phyloP scores from a whole-genome alignment of 208 protist species.

The Trypanosomatidae sp. region DNA sequence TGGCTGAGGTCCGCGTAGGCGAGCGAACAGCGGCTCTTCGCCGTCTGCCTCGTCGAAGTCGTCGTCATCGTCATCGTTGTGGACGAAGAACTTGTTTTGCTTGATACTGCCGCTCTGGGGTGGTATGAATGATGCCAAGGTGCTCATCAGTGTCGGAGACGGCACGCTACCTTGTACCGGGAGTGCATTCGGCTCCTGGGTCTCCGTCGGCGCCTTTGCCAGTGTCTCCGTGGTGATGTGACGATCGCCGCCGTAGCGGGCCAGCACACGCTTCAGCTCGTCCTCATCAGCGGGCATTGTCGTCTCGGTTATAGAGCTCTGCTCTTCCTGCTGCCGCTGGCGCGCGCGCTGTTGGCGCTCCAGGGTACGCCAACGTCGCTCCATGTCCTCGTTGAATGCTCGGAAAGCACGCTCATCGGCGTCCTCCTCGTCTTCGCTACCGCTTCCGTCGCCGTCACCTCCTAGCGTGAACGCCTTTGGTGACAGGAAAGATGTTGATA shows the following conservation, averaged over 20 bases:
- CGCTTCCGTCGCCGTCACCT: not conserved
- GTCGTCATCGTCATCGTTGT: not conserved
- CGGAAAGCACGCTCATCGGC: slow-evolving; percentile 25
- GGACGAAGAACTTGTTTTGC: slow-evolving; percentile 24
- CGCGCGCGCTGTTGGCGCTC: slow-evolving; percentile 29
- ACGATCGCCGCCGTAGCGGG: slow-evolving; percentile 26
- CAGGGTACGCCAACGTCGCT: slow-evolving; percentile 26
- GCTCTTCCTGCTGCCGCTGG: slow-evolving; percentile 13
- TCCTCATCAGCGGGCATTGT: slow-evolving; percentile 1
- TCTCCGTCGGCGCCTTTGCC: not conserved
- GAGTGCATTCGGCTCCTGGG: not conserved
- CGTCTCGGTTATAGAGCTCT: slow-evolving; percentile 1
- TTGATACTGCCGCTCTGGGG: not conserved
- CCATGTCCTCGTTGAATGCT: slow-evolving; percentile 26
- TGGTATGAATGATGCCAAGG: not conserved
- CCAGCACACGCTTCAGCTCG: slow-evolving; percentile 23
- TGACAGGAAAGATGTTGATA: not conserved
- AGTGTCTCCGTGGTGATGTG: not conserved
- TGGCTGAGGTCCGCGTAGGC: not conserved
- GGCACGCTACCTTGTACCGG: not conserved
- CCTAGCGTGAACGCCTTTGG: slow-evolving; percentile 4
- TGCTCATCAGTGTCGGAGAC: not conserved
- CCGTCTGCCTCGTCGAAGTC: not conserved
- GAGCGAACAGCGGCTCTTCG: not conserved
- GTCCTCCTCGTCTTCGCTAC: slow-evolving; percentile 16